Evolutionary conservation across 371 early-diverging fungal species (phyloP).

Genomic region (Mortierella sp.): DNA sequence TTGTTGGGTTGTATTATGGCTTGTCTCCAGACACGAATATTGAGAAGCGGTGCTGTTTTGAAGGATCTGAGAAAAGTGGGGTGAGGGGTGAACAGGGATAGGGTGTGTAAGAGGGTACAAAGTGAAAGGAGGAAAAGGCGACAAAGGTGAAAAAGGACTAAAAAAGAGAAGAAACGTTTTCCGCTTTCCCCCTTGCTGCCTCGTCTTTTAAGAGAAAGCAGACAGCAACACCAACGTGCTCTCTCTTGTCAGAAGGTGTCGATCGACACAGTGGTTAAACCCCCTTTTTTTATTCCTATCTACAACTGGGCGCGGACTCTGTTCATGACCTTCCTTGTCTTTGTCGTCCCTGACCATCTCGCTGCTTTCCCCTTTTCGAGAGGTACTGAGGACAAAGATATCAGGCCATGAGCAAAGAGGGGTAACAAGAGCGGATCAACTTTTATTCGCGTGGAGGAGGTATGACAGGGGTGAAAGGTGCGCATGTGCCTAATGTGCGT

Average conservation of each 20-base stretch:
- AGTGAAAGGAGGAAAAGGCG: not conserved
- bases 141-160: not conserved
- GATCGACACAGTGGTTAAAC: not conserved
- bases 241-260: not conserved
- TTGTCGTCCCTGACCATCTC: not conserved
- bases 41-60: not conserved
- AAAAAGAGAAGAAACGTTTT: not conserved
- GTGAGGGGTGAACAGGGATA: not conserved
- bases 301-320: not conserved
- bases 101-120: not conserved
- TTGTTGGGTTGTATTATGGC: not conserved
- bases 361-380: not conserved
- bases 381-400: not conserved
- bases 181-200: not conserved
- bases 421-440: not conserved
- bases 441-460: not conserved
- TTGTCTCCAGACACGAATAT: not conserved
- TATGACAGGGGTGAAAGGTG: not conserved
- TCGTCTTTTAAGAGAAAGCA: not conserved
- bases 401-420: not conserved
- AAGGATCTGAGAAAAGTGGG: too few relatives aligned
- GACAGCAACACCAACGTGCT: not conserved
- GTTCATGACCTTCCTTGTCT: not conserved
- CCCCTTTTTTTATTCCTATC: not conserved
- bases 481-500: not conserved